phyloP scores from a whole-genome alignment of 1,139 yeast genomes.

The Yamadazyma blattariae region DNA sequence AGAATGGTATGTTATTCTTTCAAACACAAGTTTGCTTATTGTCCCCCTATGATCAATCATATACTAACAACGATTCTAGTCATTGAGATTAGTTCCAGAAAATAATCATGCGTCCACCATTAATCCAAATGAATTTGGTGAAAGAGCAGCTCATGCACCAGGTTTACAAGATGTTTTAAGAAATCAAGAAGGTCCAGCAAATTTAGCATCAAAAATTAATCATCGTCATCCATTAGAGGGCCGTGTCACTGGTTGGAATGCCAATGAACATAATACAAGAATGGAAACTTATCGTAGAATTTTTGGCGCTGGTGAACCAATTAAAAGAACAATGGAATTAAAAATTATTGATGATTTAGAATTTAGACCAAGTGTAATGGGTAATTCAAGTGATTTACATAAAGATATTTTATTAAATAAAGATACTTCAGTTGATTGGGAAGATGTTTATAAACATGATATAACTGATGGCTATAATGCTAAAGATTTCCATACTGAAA shows the following conservation, averaged over 20 bases:
- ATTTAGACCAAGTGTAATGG: constrained; percentile 61
- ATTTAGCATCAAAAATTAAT: constrained; percentile 66
- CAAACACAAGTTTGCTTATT: too few species aligned
- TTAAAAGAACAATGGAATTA: constrained; percentile 85
- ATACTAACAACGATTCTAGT: constrained; percentile 21
- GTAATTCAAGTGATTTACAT: constrained; percentile 59
- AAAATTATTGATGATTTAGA: constrained; percentile 72
- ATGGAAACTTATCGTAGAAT: constrained; percentile 78
- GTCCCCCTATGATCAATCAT: too few species aligned
- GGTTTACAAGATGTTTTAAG: constrained; percentile 59
- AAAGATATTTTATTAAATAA: constrained; percentile 75
- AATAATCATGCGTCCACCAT: constrained; percentile 38
- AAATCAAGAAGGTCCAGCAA: constrained; percentile 57
- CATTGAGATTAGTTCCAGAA: constrained; percentile 51
- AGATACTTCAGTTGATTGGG: constrained; percentile 86
- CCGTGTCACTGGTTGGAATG: constrained; percentile 77
- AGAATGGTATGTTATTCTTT: constrained; percentile 7
- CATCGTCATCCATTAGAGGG: constrained; percentile 85
- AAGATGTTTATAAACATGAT: constrained; percentile 74
- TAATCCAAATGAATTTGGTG: constrained; percentile 48
- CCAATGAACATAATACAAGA: constrained; percentile 65
- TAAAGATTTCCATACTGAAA: constrained; percentile 63
- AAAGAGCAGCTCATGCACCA: constrained; percentile 58
- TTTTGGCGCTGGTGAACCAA: constrained; percentile 93
- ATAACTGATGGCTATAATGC: constrained; percentile 38